Evolutionary conservation across 2,329 filamentous ascomycete genomes (phyloP).

Genomic region (Cladosporium phlei): DNA sequence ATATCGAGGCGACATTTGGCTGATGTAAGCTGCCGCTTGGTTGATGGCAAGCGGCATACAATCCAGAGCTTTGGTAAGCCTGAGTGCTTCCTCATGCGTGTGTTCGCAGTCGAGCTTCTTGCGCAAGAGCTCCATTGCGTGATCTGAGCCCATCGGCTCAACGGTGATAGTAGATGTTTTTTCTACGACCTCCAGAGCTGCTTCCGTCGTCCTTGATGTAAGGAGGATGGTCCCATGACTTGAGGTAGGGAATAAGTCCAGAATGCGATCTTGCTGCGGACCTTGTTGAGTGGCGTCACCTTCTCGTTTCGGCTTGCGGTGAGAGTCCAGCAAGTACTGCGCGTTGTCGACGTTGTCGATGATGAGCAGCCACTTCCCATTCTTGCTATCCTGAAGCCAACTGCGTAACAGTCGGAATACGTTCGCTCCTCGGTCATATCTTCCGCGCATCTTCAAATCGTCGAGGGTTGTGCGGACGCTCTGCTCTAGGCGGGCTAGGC

Average conservation of each 20-base stretch:
- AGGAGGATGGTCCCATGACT: background rate
- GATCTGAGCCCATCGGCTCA: background rate
- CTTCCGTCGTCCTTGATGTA: background rate
- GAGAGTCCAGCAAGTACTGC: background rate
- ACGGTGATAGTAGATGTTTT: background rate
- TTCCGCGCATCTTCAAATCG: conserved; percentile 13
- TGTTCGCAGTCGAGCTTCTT: background rate
- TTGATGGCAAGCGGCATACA: conserved; percentile 33
- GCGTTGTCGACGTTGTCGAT: background rate
- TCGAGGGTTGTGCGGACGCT: conserved; percentile 17
- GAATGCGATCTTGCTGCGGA: background rate
- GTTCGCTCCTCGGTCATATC: conserved; percentile 17
- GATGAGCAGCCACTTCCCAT: conserved; percentile 8
- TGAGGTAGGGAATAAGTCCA: background rate
- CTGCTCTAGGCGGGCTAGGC: conserved; percentile 19
- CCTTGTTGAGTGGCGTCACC: too few relatives aligned
- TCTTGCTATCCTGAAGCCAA: conserved; percentile 19
- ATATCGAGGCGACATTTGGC: conserved; percentile 22
- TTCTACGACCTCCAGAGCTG: background rate
- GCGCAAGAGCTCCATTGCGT: background rate
- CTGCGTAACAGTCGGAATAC: conserved; percentile 18
- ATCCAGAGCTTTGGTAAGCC: conserved; percentile 21
- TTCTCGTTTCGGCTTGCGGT: background rate
- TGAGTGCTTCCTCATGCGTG: background rate
- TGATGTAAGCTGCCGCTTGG: conserved; percentile 34